Evolutionary conservation across 2,329 filamentous ascomycete species (phyloP).

Genomic region (Thelonectria discophora): DNA sequence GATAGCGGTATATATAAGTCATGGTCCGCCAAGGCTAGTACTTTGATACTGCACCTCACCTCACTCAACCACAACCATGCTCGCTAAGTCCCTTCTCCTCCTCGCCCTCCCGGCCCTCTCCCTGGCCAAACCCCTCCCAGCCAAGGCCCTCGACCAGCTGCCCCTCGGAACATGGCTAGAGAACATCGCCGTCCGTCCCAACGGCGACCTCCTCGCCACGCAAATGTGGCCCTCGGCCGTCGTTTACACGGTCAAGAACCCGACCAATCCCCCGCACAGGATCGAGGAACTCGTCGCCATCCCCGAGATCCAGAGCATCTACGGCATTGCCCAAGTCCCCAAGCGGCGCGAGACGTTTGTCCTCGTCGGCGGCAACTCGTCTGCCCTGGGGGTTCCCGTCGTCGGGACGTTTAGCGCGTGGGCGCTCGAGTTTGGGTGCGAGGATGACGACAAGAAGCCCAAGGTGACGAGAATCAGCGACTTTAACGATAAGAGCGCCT

Average conservation of each 20-base stretch:
- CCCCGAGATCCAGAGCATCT: slow-evolving; percentile 28
- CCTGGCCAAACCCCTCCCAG: slow-evolving; percentile 22
- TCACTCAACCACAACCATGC: slow-evolving; percentile 16
- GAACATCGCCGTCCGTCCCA: slow-evolving; percentile 33
- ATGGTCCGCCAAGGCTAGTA: no score
- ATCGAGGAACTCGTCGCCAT: slow-evolving; percentile 31
- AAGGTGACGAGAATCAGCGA: slow-evolving; percentile 26
- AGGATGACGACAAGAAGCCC: background rate
- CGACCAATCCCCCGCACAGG: slow-evolving; percentile 2
- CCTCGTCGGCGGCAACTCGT: slow-evolving; percentile 32
- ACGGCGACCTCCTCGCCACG: slow-evolving; percentile 30
- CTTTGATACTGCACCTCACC: no score
- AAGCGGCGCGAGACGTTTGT: slow-evolving; percentile 25
- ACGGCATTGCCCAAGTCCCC: slow-evolving; percentile 27
- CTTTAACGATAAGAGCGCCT: background rate
- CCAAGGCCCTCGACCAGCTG: slow-evolving; percentile 25
- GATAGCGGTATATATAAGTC: background rate
- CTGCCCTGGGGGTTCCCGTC: slow-evolving; percentile 13
- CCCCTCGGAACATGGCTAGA: slow-evolving; percentile 30
- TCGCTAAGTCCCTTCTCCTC: slow-evolving; percentile 10
- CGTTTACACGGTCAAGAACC: slow-evolving; percentile 28
- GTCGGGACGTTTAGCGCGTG: slow-evolving; percentile 28
- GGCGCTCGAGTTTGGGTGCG: slow-evolving; percentile 18
- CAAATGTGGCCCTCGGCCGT: slow-evolving; percentile 26
- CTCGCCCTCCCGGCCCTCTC: slow-evolving; percentile 10